Base-by-base conservation (phyloP, 345 rosid species). In the Dimocarpus longan region DNA sequence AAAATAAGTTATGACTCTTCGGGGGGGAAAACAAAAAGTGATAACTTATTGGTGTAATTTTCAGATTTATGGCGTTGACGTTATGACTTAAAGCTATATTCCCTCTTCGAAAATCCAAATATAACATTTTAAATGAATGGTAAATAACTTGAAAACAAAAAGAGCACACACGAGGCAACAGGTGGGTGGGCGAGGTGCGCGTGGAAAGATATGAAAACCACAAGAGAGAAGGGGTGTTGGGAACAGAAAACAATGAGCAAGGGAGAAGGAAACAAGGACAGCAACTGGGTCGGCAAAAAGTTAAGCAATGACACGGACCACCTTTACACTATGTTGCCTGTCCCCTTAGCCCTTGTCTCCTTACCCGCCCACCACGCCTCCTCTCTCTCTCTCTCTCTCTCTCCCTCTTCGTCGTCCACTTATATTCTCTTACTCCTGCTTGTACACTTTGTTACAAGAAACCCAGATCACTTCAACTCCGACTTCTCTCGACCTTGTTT, bases 231-330 rank as follows among this genome's bases (percentile, higher is more conserved):
- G 8, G 8, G 15, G 69, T 44, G 57, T 44, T 24, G 60, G 70
- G 44, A 64, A 43, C 44, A 65, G 67, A 70, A 63, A 60, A 70
- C 75, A 78, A 57, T 5, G 57, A 24, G 66, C 26, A 28, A 37
- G 8, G 5, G 11, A 56, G 71, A 76, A 67, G 73, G 66, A 46
- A 69, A 54, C 72, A 64, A 5, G 44, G 63, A 21, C 40, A 77
- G 84, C 79, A 78, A 73, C 1, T 56, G 76, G 87, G 89, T 86
- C 86, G 84, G 84, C 78, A 0, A 75, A 82, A 82, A 69, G 78
- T 10, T 43, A 0, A 6, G 44, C 86, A 86, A 4, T 56, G 76
- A 67, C 15, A 5, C 71, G 24, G 84, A 82, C 82, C 82, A 68
- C 39, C 57, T 46, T 26, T 39, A 56, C 72, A 70, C 32, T 42